These are phyloP conservation scores for Eimeria sp. DNA, from an alignment of 169 alveolate genomes.

Conservation along the genomic window DNA sequence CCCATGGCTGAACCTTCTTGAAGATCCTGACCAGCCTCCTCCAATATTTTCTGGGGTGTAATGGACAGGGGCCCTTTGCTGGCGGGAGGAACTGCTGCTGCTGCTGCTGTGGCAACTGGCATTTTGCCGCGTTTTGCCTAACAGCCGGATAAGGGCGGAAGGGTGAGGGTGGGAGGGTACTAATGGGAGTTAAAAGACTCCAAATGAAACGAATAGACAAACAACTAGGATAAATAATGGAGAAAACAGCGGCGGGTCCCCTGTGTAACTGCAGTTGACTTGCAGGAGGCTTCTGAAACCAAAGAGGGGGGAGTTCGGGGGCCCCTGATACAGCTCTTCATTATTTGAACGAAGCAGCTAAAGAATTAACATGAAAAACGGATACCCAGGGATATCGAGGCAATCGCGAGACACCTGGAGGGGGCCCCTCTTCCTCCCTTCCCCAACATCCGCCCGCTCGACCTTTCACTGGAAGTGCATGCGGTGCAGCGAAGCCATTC, in stretches of 20 bases:
- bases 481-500: neutral
- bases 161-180: neutral
- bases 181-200: neutral
- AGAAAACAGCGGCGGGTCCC: constrained; percentile 26
- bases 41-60: neutral
- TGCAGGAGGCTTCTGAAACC: neutral
- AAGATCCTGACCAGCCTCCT: neutral
- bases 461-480: neutral
- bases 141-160: neutral
- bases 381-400: neutral
- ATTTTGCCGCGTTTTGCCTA: neutral
- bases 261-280: neutral
- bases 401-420: neutral
- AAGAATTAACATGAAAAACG: neutral
- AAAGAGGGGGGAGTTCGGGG: constrained; percentile 10
- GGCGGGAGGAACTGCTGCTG: constrained; percentile 12
- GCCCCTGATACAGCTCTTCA: constrained; percentile 17
- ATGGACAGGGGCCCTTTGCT: neutral
- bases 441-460: neutral
- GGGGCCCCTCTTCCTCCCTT: constrained; percentile 13
- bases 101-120: constrained; percentile 35
- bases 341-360: neutral
- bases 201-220: neutral
- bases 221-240: neutral
- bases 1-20: neutral